Percentiles rank a stretch among this genome's conserved stretches.
Evolutionary conservation across 768 basidiomycete genomes (phyloP).

Genomic region (Agrocybe praecox): DNA sequence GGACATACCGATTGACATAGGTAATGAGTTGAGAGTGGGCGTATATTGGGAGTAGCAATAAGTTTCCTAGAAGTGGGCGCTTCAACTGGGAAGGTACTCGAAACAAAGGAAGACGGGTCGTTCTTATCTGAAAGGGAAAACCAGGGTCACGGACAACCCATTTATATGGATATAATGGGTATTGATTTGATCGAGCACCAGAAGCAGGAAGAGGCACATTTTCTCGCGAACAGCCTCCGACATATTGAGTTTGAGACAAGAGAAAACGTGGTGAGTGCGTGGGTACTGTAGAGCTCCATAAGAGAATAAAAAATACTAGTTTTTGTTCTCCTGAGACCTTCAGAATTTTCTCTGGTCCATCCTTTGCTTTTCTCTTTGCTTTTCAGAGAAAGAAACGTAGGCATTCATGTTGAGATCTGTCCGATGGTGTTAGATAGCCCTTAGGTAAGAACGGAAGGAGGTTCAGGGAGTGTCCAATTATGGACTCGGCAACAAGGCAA

Average conservation of each 20-base stretch:
- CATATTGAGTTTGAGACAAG: slow-evolving; percentile 28
- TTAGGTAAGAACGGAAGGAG: slow-evolving; percentile 5
- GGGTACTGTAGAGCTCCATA: slow-evolving; percentile 19
- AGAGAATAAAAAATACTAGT: slow-evolving; percentile 6
- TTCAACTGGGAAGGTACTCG: slow-evolving; percentile 19
- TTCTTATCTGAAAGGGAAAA: slow-evolving; percentile 31
- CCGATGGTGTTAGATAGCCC: neutral
- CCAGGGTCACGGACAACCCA: slow-evolving; percentile 30
- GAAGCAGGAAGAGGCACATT: slow-evolving; percentile 29
- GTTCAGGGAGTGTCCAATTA: slow-evolving; percentile 4
- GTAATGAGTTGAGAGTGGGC: slow-evolving; percentile 20
- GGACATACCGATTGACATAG: slow-evolving; percentile 20
- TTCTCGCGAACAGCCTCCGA: slow-evolving; percentile 38
- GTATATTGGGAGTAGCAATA: slow-evolving; percentile 15
- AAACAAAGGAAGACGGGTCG: slow-evolving; percentile 16
- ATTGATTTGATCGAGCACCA: slow-evolving; percentile 31
- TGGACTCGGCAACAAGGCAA: slow-evolving; percentile 15
- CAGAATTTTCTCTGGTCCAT: too few species aligned
- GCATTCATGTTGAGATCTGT: neutral
- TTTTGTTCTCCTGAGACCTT: neutral
- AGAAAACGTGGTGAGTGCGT: slow-evolving; percentile 27
- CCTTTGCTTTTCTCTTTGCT: too few species aligned
- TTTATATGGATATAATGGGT: slow-evolving; percentile 27
- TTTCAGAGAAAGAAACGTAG: too few species aligned
- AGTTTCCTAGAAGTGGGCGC: slow-evolving; percentile 20